Conservation (phyloP, 495 filamentous ascomycete species). For the Hypoxylon perforatum region DNA sequence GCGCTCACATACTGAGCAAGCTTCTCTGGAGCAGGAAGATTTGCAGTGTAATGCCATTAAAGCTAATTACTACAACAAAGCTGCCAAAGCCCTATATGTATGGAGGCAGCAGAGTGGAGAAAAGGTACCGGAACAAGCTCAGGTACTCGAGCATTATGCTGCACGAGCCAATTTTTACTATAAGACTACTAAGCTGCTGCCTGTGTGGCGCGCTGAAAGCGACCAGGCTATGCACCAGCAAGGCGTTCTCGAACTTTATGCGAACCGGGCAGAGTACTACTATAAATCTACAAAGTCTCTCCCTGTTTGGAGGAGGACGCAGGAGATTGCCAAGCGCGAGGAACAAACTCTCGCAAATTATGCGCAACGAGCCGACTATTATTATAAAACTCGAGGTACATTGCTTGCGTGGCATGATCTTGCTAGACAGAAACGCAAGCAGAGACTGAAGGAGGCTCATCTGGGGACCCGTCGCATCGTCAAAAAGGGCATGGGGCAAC, state of each 20-base stretch:
- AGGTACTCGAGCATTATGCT: slow-evolving; percentile 37
- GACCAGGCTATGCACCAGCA: slow-evolving; percentile 28
- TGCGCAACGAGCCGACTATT: slow-evolving; percentile 42
- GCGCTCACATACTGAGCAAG: slow-evolving; percentile 34
- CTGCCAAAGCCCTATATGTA: slow-evolving; percentile 23
- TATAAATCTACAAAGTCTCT: slow-evolving; percentile 37
- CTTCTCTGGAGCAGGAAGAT: slow-evolving; percentile 25
- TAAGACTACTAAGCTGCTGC: slow-evolving; percentile 37
- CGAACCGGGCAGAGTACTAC: slow-evolving; percentile 41
- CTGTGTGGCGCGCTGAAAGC: slow-evolving; percentile 42
- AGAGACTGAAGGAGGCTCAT: slow-evolving; percentile 44
- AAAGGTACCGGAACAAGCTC: slow-evolving; percentile 18
- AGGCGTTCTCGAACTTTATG: slow-evolving; percentile 34
- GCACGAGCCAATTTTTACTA: slow-evolving; percentile 44
- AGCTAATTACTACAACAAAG: slow-evolving; percentile 31
- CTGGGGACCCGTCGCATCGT: slow-evolving; percentile 46
- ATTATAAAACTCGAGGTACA: slow-evolving; percentile 38
- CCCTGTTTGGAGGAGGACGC: slow-evolving; percentile 45
- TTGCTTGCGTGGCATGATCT: slow-evolving; percentile 38
- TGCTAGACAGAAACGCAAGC: slow-evolving; percentile 43
- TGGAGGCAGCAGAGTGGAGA: slow-evolving; percentile 36
- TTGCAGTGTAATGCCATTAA: slow-evolving; percentile 27
- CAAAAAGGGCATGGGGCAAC: slow-evolving; percentile 47
- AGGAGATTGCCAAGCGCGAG: slow-evolving; percentile 19
- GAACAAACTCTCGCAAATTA: slow-evolving; percentile 32